Percentiles rank a stretch among this genome's conserved stretches.
phyloP scores from a whole-genome alignment of 768 basidiomycete genomes.

The Psilocybe cyanescens region DNA sequence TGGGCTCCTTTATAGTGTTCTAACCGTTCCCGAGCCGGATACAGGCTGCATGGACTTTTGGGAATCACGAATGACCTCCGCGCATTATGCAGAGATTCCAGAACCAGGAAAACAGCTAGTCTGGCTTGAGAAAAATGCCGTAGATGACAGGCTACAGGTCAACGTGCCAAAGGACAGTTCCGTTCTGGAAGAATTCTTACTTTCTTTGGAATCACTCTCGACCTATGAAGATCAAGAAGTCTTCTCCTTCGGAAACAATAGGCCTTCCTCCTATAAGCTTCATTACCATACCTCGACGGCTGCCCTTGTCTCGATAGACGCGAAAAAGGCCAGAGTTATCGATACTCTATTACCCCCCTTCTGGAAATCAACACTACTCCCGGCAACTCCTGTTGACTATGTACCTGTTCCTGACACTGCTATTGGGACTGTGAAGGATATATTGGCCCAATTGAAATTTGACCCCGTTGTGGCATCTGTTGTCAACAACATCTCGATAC shows the following conservation, averaged over 20 bases:
- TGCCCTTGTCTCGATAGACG: constrained; percentile 54
- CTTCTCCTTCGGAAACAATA: constrained; percentile 8
- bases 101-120: constrained; percentile 44
- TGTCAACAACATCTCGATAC: constrained; percentile 68
- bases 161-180: constrained; percentile 4
- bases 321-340: constrained; percentile 44
- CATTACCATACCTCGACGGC: constrained; percentile 46
- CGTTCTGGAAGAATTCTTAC: constrained; percentile 20
- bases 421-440: constrained; percentile 54
- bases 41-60: constrained; percentile 42
- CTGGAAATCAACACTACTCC: constrained; percentile 73
- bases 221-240: constrained; percentile 20
- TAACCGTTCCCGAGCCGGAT: constrained; percentile 31
- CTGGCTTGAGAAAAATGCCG: constrained; percentile 61
- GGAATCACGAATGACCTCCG: constrained; percentile 28
- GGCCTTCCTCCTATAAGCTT: constrained; percentile 32
- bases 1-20: constrained; percentile 43
- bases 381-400: constrained; percentile 48
- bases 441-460: constrained; percentile 67
- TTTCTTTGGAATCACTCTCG: constrained; percentile 8
- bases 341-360: constrained; percentile 70
- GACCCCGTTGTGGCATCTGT: constrained; percentile 69
- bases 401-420: constrained; percentile 61
- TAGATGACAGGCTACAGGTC: constrained; percentile 47
- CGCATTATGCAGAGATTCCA: constrained; percentile 24